Conservation (phyloP, 2,329 filamentous ascomycete genomes). For the Sporothrix sp. region DNA sequence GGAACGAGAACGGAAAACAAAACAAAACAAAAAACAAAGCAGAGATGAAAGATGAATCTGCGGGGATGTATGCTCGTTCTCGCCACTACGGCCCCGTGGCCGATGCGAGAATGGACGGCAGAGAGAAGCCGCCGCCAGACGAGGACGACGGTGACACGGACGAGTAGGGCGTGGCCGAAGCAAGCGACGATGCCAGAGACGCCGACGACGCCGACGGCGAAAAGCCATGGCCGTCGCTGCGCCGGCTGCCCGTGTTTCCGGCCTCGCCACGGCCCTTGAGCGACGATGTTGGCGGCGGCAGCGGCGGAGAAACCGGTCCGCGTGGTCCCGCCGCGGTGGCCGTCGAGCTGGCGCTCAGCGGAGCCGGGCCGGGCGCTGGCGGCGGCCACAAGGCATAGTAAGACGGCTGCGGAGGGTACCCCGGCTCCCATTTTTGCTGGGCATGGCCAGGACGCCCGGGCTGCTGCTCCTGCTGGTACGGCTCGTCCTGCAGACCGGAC, state of each 20-base stretch:
- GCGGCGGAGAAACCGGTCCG: no score
- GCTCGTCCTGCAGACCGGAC: neutral
- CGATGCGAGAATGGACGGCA: constrained; percentile 10
- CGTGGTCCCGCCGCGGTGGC: neutral
- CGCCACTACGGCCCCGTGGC: neutral
- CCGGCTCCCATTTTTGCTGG: constrained; percentile 1
- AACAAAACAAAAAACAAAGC: no score
- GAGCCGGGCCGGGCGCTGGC: neutral
- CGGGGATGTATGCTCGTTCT: neutral
- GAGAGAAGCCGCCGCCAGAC: constrained; percentile 8
- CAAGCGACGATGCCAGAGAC: neutral
- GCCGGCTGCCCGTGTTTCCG: neutral
- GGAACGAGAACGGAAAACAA: no score
- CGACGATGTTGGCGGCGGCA: neutral
- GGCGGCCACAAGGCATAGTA: neutral
- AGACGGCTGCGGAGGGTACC: neutral
- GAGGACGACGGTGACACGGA: constrained; percentile 5
- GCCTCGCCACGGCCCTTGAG: neutral
- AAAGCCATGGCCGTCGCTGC: neutral
- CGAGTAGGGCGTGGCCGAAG: constrained; percentile 7
- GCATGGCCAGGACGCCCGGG: neutral
- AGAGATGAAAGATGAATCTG: neutral
- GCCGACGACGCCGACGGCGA: constrained; percentile 9
- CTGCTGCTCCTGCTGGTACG: constrained; percentile 1
- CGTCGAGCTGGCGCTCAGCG: neutral